phyloP scores from a whole-genome alignment of 164 flowering plant genomes.

The Magnolia kwangsiensis region DNA sequence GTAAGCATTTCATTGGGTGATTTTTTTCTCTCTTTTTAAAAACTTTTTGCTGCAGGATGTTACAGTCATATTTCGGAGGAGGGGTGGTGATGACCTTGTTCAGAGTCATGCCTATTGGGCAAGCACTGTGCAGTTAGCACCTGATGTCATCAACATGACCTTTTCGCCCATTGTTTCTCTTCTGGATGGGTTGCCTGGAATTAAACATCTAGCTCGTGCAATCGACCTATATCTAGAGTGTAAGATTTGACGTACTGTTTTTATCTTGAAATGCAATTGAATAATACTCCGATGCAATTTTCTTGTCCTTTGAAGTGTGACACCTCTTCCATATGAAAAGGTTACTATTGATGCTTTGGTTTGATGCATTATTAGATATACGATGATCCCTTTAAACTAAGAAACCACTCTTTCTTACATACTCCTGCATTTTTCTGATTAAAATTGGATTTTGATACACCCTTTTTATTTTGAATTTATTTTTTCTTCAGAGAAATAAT shows the following conservation, averaged over 20 bases:
- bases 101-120: slow-evolving; percentile 87
- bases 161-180: slow-evolving; percentile 83
- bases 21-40: background rate
- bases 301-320: background rate
- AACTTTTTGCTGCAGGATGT: slow-evolving; percentile 67
- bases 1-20: background rate
- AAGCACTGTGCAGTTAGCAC: slow-evolving; percentile 61
- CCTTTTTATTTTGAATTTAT: no score
- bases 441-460: no score
- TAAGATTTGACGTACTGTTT: slow-evolving; percentile 32
- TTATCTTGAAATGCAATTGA: background rate
- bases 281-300: background rate
- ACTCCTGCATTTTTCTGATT: no score
- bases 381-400: no score
- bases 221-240: slow-evolving; percentile 87
- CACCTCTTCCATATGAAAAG: no score
- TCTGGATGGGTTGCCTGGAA: slow-evolving; percentile 76
- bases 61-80: slow-evolving; percentile 91
- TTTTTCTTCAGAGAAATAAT: no score
- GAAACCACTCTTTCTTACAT: no score
- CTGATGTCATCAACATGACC: slow-evolving; percentile 93
- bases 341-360: no score
- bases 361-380: no score
- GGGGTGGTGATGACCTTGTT: slow-evolving; percentile 98
- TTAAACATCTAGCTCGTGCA: slow-evolving; percentile 83